Conservation (phyloP, 2,329 filamentous ascomycete genomes). For the Phaeoacremonium minimum region DNA sequence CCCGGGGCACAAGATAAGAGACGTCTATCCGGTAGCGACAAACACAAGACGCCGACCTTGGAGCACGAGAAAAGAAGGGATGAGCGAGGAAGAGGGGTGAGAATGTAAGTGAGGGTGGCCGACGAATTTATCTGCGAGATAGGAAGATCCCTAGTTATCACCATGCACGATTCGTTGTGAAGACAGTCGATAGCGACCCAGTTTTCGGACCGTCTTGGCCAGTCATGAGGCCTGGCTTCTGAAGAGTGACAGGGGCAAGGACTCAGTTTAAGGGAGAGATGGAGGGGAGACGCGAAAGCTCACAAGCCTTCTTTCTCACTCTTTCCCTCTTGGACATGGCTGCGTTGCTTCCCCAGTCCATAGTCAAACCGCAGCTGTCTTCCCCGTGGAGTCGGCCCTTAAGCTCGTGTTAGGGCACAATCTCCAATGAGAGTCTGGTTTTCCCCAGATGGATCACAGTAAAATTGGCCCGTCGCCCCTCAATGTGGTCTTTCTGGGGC, state of each 20-base stretch:
- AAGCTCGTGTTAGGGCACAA: neutral
- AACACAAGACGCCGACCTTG: no score
- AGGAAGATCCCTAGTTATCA: neutral
- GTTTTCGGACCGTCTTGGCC: neutral
- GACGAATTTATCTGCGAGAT: neutral
- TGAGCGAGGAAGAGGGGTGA: neutral
- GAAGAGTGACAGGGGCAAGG: no score
- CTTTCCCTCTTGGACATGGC: no score
- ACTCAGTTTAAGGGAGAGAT: no score
- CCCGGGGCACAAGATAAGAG: no score
- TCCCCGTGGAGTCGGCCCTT: neutral
- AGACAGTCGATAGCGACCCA: neutral
- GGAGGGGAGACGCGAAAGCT: no score
- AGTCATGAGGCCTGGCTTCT: no score
- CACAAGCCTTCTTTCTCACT: no score
- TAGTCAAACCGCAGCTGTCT: neutral
- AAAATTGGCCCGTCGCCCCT: neutral
- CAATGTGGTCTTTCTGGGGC: neutral
- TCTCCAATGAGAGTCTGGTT: neutral
- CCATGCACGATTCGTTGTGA: neutral
- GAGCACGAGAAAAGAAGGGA: neutral
- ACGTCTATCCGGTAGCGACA: neutral
- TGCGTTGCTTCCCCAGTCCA: no score
- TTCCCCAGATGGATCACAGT: neutral
- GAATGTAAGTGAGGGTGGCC: neutral